Conservation (phyloP, 1,139 yeast genomes). For the Citeromyces hawaiiensis region DNA sequence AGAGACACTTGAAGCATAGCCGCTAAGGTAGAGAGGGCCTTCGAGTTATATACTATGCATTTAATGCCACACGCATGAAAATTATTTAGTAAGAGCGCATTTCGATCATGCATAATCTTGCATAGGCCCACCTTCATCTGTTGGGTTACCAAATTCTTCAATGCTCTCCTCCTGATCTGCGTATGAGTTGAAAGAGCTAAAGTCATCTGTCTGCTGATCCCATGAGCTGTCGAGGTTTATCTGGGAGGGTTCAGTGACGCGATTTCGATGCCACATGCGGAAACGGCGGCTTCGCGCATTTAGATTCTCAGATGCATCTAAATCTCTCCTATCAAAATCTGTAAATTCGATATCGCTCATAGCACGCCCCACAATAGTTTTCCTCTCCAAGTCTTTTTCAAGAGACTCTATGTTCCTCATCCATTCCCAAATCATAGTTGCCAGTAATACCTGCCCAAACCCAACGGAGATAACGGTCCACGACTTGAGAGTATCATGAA, state of each 20-base stretch:
- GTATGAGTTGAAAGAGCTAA: neutral
- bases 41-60: neutral
- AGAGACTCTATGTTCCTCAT: slow-evolving; percentile 6
- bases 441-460: slow-evolving; percentile 5
- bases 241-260: neutral
- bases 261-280: neutral
- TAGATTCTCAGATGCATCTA: neutral
- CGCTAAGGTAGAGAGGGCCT: neutral
- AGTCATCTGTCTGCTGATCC: neutral
- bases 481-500: slow-evolving; percentile 2
- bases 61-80: neutral
- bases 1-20: neutral
- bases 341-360: slow-evolving; percentile 1
- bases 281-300: neutral
- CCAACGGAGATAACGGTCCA: slow-evolving; percentile 5
- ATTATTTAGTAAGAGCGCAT: neutral
- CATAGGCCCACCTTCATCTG: neutral
- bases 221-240: neutral
- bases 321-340: neutral
- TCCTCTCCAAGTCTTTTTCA: slow-evolving; percentile 4
- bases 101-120: neutral
- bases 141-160: neutral
- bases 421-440: slow-evolving; percentile 11
- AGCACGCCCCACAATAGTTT: slow-evolving; percentile 7
- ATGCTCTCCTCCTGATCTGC: neutral